Evolutionary conservation across 371 early-diverging fungal species (phyloP), one percentile per base, ranked within the genome.

Genomic region (Nematocida parisii): DNA sequence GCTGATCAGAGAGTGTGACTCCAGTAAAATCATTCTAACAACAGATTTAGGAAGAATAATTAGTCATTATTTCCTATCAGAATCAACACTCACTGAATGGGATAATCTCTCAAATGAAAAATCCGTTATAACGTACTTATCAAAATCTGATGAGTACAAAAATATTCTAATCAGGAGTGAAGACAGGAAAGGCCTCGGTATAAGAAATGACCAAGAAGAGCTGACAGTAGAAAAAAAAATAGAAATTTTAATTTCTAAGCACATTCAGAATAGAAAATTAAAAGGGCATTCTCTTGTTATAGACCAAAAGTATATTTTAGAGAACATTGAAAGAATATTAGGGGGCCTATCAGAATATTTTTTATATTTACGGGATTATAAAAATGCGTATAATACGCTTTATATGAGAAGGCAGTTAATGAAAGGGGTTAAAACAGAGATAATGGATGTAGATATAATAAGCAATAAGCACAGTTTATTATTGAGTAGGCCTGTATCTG

Each of bases 31-130:
- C 33, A 27, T 22, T 6, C 13, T 64, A 27, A 64, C 55, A 20
- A 74, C 74, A 40, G 74, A 74, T 9, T 22, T 74, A 45, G 74
- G 74, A 13, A 33, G 74, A 54, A 45, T 74, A n/a, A 22, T 74
- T 44, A 24, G 27, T 3, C 74, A 74, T 44, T 66, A 66, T 55
- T 74, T 47, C 20, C 33, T 74, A 22, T 61, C 66, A 22, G 74
- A 74, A 46, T 11, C 72, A 18, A 74, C 74, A 9, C 20, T 74
- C 1, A 20, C 54, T 6, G 50, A 27, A n/a, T 74, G 74, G 74
- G 45, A 61, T 24, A 44, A 15, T 13, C 64, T 66, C 0, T 15
- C 45, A n/a, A 22, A n/a, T 40, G 40, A 61, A 11, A 39, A 6
- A 1, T 7, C 15, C 11, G 22, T 44, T 13, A 27, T 66, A 9